phyloP scores from a whole-genome alignment of 2,329 filamentous ascomycete genomes.

The Penicillium sp. region DNA sequence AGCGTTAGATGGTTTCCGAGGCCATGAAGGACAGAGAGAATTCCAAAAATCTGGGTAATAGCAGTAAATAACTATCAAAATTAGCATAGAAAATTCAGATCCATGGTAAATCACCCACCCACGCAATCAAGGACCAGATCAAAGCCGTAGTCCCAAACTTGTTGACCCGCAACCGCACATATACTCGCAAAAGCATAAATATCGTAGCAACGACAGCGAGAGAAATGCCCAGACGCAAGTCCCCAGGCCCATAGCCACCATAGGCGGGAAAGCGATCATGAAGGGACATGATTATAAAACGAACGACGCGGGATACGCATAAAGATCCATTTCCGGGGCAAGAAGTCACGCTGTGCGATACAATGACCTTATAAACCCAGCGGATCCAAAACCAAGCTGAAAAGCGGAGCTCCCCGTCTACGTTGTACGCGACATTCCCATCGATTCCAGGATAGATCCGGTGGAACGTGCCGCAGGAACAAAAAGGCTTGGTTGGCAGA shows the following conservation, averaged over 20 bases:
- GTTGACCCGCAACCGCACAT: conserved; percentile 18
- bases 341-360: not conserved
- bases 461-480: conserved; percentile 7
- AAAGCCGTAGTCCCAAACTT: conserved; percentile 19
- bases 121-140: conserved; percentile 18
- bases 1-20: conserved; percentile 15
- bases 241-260: conserved; percentile 15
- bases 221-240: conserved; percentile 15
- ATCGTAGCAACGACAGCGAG: conserved; percentile 16
- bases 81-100: no score
- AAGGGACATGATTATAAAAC: conserved; percentile 9
- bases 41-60: conserved; percentile 16
- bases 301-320: conserved; percentile 1
- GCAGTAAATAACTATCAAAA: conserved; percentile 11
- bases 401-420: conserved; percentile 5
- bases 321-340: conserved; percentile 3
- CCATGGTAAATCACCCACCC: conserved; percentile 15
- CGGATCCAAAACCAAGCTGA: conserved; percentile 1
- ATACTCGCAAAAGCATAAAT: conserved; percentile 16
- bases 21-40: conserved; percentile 17
- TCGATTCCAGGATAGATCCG: conserved; percentile 4
- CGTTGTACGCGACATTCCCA: not conserved
- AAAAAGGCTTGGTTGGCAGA: conserved; percentile 9
- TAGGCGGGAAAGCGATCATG: conserved; percentile 15
- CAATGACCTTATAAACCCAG: conserved; percentile 1